Evolutionary conservation across 2,329 filamentous ascomycete species (phyloP).

Genomic region (Ophiosphaerella herpotricha): DNA sequence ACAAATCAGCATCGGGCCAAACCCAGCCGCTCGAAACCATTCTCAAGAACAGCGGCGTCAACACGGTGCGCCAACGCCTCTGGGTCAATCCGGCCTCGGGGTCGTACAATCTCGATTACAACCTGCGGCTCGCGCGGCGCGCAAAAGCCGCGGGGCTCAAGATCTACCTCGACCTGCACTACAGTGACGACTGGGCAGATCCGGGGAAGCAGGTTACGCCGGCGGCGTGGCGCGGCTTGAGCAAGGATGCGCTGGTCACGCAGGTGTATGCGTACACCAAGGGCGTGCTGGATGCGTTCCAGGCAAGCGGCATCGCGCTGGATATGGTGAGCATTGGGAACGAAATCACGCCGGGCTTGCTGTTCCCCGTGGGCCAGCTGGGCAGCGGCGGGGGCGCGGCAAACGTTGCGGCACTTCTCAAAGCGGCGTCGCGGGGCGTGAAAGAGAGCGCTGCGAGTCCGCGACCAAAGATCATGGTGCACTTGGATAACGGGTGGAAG

Average conservation of each 20-base stretch:
- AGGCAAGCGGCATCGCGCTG: constrained; percentile 59
- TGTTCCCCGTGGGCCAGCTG: constrained; percentile 67
- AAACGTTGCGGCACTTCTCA: constrained; percentile 67
- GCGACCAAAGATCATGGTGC: constrained; percentile 72
- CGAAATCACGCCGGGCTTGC: constrained; percentile 69
- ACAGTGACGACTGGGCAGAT: constrained; percentile 74
- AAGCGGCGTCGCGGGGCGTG: constrained; percentile 67
- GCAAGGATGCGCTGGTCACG: constrained; percentile 63
- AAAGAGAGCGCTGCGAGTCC: constrained; percentile 63
- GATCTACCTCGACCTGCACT: constrained; percentile 68
- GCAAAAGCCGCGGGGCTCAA: constrained; percentile 66
- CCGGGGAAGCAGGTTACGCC: constrained; percentile 67
- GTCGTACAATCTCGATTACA: constrained; percentile 72
- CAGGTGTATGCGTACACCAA: constrained; percentile 72
- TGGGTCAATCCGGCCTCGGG: constrained; percentile 69
- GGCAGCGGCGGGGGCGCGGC: constrained; percentile 51
- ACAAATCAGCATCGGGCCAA: constrained; percentile 61
- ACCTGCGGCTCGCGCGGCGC: constrained; percentile 68
- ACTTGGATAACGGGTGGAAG: constrained; percentile 77
- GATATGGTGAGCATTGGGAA: constrained; percentile 73
- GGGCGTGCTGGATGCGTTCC: constrained; percentile 65
- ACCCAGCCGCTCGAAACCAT: constrained; percentile 65
- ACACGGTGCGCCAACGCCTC: constrained; percentile 71
- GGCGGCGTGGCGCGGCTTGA: constrained; percentile 63
- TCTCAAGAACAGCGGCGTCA: constrained; percentile 65